These are phyloP conservation scores for Isatis lusitanica DNA, from an alignment of 441 rosid species.

Conservation along the genomic window DNA sequence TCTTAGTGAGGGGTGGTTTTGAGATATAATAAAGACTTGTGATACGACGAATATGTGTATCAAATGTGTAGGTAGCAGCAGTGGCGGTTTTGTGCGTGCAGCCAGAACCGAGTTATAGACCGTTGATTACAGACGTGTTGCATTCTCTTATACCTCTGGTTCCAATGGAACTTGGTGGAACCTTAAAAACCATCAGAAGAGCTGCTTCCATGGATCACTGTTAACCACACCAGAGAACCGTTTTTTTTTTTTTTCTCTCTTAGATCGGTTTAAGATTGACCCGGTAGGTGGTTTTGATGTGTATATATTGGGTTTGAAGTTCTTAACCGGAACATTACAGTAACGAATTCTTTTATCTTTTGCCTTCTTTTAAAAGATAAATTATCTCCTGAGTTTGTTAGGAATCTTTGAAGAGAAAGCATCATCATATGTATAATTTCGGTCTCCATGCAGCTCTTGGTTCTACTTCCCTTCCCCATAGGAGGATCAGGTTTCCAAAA, in stretches of 20 bases:
- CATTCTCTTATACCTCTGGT: constrained; percentile 85
- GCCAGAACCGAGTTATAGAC: constrained; percentile 92
- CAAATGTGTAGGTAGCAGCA: constrained; percentile 75
- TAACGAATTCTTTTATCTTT: constrained; percentile 9
- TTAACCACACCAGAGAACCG: constrained; percentile 19
- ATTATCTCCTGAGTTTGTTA: neutral
- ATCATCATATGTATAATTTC: too few species aligned
- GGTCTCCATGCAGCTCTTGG: too few species aligned
- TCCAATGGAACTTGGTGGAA: constrained; percentile 89
- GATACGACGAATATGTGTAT: neutral
- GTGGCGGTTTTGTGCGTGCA: constrained; percentile 93
- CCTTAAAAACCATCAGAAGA: constrained; percentile 47
- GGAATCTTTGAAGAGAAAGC: too few species aligned
- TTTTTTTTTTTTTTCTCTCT: neutral
- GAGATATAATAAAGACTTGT: constrained; percentile 3
- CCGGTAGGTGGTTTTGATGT: constrained; percentile 10
- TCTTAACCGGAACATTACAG: constrained; percentile 12
- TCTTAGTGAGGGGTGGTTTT: neutral
- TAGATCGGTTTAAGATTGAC: neutral
- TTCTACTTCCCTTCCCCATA: too few species aligned
- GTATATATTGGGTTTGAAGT: constrained; percentile 3
- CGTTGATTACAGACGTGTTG: constrained; percentile 83
- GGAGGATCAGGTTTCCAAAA: too few species aligned
- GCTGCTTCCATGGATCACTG: constrained; percentile 30
- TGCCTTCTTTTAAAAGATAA: neutral